Percentiles rank a stretch among this genome's conserved stretches.
These are phyloP conservation scores for Populus euphratica DNA, from an alignment of 345 rosid genomes.

Conservation along the genomic window DNA sequence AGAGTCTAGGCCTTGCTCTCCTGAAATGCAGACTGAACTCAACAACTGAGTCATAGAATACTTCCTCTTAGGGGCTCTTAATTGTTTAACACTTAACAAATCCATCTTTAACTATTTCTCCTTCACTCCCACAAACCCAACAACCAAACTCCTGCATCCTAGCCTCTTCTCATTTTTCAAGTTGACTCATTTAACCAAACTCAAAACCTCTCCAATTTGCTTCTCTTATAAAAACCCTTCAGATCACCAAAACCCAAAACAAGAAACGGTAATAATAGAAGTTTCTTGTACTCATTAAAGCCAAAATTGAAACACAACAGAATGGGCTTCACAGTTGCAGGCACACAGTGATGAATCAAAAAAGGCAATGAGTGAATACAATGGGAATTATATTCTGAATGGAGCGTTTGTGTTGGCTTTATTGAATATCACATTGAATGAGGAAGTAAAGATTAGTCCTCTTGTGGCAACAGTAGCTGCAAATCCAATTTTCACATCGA, in stretches of 20 bases:
- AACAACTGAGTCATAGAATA: not conserved
- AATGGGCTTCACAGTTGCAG: conserved; percentile 47
- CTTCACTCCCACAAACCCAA: conserved; percentile 18
- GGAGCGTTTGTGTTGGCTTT: conserved; percentile 68
- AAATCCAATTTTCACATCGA: conserved; percentile 85
- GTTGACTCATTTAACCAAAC: conserved; percentile 21
- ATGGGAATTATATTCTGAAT: conserved; percentile 33
- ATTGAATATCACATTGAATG: conserved; percentile 62
- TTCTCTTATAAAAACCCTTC: conserved; percentile 32
- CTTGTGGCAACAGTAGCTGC: conserved; percentile 69
- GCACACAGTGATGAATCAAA: conserved; percentile 41
- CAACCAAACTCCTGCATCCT: conserved; percentile 3
- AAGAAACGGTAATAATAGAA: not conserved
- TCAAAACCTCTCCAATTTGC: conserved; percentile 30
- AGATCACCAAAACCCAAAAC: conserved; percentile 21
- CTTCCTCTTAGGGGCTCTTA: conserved; percentile 40
- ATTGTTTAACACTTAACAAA: conserved; percentile 21
- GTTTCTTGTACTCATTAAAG: not conserved
- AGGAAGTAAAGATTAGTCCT: conserved; percentile 70
- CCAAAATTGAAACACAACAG: conserved; percentile 12
- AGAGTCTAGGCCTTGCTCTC: not conserved
- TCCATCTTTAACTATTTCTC: conserved; percentile 30
- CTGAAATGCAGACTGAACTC: conserved; percentile 37
- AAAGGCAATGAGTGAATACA: conserved; percentile 19
- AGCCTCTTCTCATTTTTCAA: conserved; percentile 27